Conservation (phyloP, 768 basidiomycete genomes). For the Paxillus rubicundulus region DNA sequence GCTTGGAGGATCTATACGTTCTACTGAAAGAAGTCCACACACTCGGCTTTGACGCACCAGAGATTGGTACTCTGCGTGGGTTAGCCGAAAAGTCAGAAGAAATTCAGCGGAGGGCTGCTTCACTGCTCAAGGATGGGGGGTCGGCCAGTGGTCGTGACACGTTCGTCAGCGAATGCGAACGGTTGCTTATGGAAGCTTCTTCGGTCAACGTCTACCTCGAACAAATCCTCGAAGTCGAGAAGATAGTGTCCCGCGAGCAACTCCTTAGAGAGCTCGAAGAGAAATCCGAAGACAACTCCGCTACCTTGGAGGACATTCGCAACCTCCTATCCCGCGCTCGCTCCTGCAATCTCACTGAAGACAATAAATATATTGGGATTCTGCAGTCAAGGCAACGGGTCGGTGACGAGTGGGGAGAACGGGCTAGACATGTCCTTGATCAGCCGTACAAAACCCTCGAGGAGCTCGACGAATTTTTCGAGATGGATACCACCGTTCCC, state of each 20-base stretch:
- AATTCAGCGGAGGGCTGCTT: slow-evolving; percentile 52
- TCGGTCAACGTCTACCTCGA: slow-evolving; percentile 83
- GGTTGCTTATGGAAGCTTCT: slow-evolving; percentile 63
- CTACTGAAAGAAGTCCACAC: slow-evolving; percentile 70
- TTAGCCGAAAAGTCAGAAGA: slow-evolving; percentile 66
- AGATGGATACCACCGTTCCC: slow-evolving; percentile 78
- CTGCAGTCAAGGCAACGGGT: slow-evolving; percentile 62
- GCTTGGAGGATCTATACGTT: slow-evolving; percentile 65
- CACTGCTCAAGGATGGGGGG: slow-evolving; percentile 46
- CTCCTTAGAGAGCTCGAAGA: slow-evolving; percentile 74
- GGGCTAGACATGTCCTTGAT: slow-evolving; percentile 61
- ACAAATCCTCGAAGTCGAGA: slow-evolving; percentile 74
- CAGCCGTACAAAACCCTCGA: slow-evolving; percentile 72
- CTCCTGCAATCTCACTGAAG: slow-evolving; percentile 58
- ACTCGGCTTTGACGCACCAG: slow-evolving; percentile 82
- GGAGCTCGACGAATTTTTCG: slow-evolving; percentile 71
- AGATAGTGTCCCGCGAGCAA: slow-evolving; percentile 76
- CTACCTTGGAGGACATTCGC: slow-evolving; percentile 77
- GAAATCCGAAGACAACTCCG: slow-evolving; percentile 60
- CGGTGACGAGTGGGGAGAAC: slow-evolving; percentile 77
- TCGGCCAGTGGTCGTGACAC: slow-evolving; percentile 48
- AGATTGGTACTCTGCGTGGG: slow-evolving; percentile 55
- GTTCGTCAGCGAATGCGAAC: slow-evolving; percentile 69
- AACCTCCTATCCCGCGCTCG: slow-evolving; percentile 68
- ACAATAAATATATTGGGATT: slow-evolving; percentile 63